These are phyloP conservation scores for Harringtonia lauricola DNA, from an alignment of 2,329 filamentous ascomycete genomes.

Conservation along the genomic window DNA sequence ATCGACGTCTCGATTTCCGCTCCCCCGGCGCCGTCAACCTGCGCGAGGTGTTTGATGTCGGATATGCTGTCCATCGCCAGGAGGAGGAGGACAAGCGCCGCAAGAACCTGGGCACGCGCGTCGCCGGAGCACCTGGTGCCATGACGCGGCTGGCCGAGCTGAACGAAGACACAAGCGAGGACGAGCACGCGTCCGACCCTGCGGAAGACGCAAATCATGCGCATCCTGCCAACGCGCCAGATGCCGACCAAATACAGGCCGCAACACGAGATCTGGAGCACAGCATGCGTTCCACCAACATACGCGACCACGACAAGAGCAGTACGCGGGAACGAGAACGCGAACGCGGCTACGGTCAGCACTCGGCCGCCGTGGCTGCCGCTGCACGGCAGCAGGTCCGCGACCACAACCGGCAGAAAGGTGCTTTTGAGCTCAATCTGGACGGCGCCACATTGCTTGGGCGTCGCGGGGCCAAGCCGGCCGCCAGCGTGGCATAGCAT, in stretches of 20 bases:
- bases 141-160: constrained; percentile 44
- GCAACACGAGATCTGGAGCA: constrained; percentile 65
- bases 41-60: constrained; percentile 93
- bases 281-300: constrained; percentile 73
- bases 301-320: constrained; percentile 48
- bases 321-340: constrained; percentile 25
- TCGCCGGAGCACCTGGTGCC: constrained; percentile 30
- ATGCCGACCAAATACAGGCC: constrained; percentile 22
- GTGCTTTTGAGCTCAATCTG: constrained; percentile 82
- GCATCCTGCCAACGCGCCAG: constrained; percentile 34
- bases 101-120: constrained; percentile 70
- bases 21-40: constrained; percentile 92
- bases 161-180: constrained; percentile 60
- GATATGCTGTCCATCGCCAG: constrained; percentile 94
- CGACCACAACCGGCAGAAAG: constrained; percentile 57
- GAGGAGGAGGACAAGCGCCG: constrained; percentile 91
- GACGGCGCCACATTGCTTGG: constrained; percentile 86
- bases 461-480: constrained; percentile 47
- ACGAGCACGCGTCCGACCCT: constrained; percentile 29
- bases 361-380: constrained; percentile 72
- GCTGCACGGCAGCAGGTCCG: constrained; percentile 72
- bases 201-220: constrained; percentile 6
- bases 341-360: constrained; percentile 74
- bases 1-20: constrained; percentile 79
- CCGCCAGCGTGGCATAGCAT: constrained; percentile 28